phyloP scores from a whole-genome alignment of 2,329 filamentous ascomycete species.

The Cercospora zeae-maydis region DNA sequence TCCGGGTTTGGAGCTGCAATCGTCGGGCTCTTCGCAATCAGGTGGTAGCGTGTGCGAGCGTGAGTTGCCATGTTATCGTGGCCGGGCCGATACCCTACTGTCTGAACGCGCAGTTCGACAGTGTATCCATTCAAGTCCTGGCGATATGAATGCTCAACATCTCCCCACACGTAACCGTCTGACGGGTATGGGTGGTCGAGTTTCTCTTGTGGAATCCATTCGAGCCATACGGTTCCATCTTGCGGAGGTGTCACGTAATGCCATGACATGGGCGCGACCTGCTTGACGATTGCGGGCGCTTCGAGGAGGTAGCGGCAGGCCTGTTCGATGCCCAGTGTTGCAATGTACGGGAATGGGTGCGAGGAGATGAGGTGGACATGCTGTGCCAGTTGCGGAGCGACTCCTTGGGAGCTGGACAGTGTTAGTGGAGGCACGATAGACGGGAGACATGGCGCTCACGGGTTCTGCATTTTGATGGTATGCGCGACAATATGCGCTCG shows the following conservation, averaged over 20 bases:
- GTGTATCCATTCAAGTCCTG: constrained; percentile 70
- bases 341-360: constrained; percentile 72
- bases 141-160: constrained; percentile 71
- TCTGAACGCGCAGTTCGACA: constrained; percentile 83
- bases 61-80: constrained; percentile 71
- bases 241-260: constrained; percentile 79
- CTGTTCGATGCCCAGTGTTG: constrained; percentile 67
- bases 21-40: constrained; percentile 69
- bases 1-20: constrained; percentile 70
- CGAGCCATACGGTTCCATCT: constrained; percentile 77
- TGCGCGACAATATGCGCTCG: constrained; percentile 11
- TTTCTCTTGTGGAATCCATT: constrained; percentile 79
- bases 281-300: constrained; percentile 80
- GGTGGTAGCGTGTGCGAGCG: constrained; percentile 78
- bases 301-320: constrained; percentile 79
- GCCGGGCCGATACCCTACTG: constrained; percentile 72
- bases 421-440: constrained; percentile 12
- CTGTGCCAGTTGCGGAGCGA: constrained; percentile 24
- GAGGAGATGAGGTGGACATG: constrained; percentile 89
- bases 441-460: constrained; percentile 10
- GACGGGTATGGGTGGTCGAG: constrained; percentile 73
- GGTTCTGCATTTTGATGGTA: constrained; percentile 22
- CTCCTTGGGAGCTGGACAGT: constrained; percentile 22
- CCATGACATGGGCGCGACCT: constrained; percentile 86
- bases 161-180: constrained; percentile 89